A percentile compares a stretch with the other conserved stretches of the same genome.
Evolutionary conservation across 2,329 filamentous ascomycete species (phyloP).

Genomic region (Thielaviopsis ethacetica): DNA sequence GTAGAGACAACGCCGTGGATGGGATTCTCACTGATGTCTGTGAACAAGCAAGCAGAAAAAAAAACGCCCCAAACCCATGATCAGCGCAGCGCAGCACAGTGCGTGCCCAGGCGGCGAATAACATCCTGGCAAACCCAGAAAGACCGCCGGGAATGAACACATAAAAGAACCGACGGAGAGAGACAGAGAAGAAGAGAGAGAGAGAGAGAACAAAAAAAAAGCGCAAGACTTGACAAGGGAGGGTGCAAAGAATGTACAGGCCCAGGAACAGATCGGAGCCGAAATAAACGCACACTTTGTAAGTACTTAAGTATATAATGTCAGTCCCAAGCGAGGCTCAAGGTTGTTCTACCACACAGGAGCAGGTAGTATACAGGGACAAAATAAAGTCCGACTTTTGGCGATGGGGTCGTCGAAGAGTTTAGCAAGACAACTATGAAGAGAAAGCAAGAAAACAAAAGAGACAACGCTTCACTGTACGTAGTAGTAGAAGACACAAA

Average conservation of each 20-base stretch:
- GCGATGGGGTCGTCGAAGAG: too few relatives aligned
- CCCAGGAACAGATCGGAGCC: slow-evolving; percentile 3
- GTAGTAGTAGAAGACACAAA: too few relatives aligned
- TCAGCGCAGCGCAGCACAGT: not conserved
- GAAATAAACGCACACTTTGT: not conserved
- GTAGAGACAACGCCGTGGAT: not conserved
- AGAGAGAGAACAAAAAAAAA: slow-evolving; percentile 3
- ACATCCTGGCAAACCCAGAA: not conserved
- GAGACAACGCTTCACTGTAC: too few relatives aligned
- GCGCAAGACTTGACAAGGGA: not conserved
- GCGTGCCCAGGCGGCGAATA: not conserved
- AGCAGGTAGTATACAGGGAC: too few relatives aligned
- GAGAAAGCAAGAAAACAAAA: too few relatives aligned
- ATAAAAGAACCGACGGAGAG: not conserved
- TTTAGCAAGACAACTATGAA: too few relatives aligned
- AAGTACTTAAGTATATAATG: not conserved
- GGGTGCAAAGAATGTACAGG: not conserved
- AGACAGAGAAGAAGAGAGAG: slow-evolving; percentile 4
- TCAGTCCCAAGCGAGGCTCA: not conserved
- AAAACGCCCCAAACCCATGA: not conserved
- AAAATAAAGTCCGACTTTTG: too few relatives aligned
- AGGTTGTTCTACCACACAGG: not conserved
- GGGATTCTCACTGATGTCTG: not conserved
- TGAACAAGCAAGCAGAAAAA: not conserved
- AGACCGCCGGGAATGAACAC: not conserved